A percentile compares a stretch with the other conserved stretches of the same genome.
These are phyloP conservation scores for Adiantum capillusveneris DNA, from an alignment of 75 land plant genomes.

Conservation along the genomic window DNA sequence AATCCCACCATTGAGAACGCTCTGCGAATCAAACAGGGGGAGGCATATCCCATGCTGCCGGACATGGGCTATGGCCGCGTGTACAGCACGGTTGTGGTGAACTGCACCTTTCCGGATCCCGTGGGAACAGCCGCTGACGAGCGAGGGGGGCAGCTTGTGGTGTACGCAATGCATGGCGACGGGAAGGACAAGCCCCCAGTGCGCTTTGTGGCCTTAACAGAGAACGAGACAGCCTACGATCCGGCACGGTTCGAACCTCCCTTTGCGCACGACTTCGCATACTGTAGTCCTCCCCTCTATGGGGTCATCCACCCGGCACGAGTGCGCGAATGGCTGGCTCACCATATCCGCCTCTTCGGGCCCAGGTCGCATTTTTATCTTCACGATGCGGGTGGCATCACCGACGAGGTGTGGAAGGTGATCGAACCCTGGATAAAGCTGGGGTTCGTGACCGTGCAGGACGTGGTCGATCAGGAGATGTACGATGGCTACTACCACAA, in stretches of 20 bases:
- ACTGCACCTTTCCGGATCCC: constrained; percentile 6
- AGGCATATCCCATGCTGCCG: not conserved
- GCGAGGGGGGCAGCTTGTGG: constrained; percentile 9
- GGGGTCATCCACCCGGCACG: constrained; percentile 12
- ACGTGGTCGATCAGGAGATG: constrained; percentile 6
- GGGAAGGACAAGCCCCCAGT: constrained; percentile 1
- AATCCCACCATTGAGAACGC: too few species aligned
- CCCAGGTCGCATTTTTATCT: constrained; percentile 9
- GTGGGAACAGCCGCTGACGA: constrained; percentile 6
- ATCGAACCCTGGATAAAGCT: constrained; percentile 14
- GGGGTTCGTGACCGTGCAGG: constrained; percentile 18
- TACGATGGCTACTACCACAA: constrained; percentile 27
- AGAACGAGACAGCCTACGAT: not conserved
- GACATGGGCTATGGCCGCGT: constrained; percentile 5
- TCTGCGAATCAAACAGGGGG: constrained; percentile 11
- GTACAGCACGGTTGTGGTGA: constrained; percentile 6
- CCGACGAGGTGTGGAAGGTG: constrained; percentile 5
- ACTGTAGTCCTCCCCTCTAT: constrained; percentile 20
- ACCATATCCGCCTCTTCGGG: constrained; percentile 16
- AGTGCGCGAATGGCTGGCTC: constrained; percentile 21
- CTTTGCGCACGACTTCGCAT: constrained; percentile 15
- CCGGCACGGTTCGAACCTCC: constrained; percentile 6
- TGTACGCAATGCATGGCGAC: constrained; percentile 8
- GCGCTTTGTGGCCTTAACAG: constrained; percentile 10
- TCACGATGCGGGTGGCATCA: constrained; percentile 15